A percentile compares a stretch with the other conserved stretches of the same genome.
Evolutionary conservation across 441 rosid species (phyloP).

Genomic region (Dalechampia spathulata): DNA sequence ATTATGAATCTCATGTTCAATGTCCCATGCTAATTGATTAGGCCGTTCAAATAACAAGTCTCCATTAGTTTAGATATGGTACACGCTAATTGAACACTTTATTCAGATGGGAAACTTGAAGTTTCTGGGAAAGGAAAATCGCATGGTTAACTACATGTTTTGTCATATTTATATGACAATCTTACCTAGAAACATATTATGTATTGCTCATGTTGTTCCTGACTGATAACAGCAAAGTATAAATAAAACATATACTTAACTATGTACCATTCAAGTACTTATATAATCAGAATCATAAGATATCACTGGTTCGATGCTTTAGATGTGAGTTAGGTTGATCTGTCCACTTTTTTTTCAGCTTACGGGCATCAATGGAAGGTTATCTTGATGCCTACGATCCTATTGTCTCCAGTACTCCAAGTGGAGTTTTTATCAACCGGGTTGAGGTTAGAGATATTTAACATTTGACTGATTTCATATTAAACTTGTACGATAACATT

Average conservation of each 20-base stretch:
- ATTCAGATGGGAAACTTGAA: background rate
- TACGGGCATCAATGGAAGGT: constrained; percentile 94
- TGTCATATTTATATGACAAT: background rate
- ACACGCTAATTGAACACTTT: background rate
- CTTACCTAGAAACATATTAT: background rate
- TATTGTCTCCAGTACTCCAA: constrained; percentile 51
- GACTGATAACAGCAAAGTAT: background rate
- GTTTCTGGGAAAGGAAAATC: background rate
- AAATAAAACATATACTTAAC: background rate
- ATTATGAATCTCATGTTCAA: background rate
- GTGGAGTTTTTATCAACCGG: constrained; percentile 82
- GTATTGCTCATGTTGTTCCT: background rate
- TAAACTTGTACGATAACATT: background rate
- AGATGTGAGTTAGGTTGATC: constrained; percentile 5
- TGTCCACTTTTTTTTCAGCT: constrained; percentile 34
- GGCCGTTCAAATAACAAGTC: background rate
- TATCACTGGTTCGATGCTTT: background rate
- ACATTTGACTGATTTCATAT: constrained; percentile 11
- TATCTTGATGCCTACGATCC: constrained; percentile 94
- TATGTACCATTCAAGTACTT: background rate
- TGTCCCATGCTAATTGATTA: background rate
- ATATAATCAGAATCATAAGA: background rate
- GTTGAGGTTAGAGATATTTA: constrained; percentile 51
- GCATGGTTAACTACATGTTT: background rate
- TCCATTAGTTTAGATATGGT: background rate